Percentiles rank a stretch among this genome's conserved stretches.
Conservation (phyloP, 2,329 filamentous ascomycete genomes). For the Calcarisporium arbuscula region DNA sequence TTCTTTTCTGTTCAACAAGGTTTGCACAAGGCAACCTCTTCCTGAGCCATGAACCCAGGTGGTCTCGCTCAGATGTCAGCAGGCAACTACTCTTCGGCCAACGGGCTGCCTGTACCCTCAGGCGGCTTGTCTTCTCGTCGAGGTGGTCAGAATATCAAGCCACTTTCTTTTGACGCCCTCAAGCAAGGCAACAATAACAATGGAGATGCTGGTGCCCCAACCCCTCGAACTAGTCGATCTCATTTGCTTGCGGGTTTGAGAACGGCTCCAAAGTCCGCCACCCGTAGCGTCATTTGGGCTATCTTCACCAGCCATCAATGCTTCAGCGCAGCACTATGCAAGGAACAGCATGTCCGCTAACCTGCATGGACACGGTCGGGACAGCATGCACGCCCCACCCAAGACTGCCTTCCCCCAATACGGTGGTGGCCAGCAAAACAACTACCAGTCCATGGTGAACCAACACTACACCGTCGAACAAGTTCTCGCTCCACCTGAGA, state of each 20-base stretch:
- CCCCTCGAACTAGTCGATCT: slow-evolving; percentile 88
- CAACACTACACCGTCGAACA: slow-evolving; percentile 76
- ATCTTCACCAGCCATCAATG: slow-evolving; percentile 40
- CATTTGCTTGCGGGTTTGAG: slow-evolving; percentile 89
- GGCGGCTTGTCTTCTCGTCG: slow-evolving; percentile 79
- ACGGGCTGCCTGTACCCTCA: slow-evolving; percentile 67
- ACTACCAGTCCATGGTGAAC: slow-evolving; percentile 24
- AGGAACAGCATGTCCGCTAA: slow-evolving; percentile 39
- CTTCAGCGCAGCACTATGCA: slow-evolving; percentile 33
- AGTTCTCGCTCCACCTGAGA: slow-evolving; percentile 74
- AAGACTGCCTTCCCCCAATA: slow-evolving; percentile 53
- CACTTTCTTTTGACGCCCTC: slow-evolving; percentile 68
- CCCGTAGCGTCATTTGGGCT: slow-evolving; percentile 67
- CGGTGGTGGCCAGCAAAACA: slow-evolving; percentile 18
- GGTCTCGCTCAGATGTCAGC: slow-evolving; percentile 99
- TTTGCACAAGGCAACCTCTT: slow-evolving; percentile 10
- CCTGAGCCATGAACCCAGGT: slow-evolving; percentile 79
- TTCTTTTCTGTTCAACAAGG: slow-evolving; percentile 9
- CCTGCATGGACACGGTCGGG: slow-evolving; percentile 37
- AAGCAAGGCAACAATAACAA: slow-evolving; percentile 64
- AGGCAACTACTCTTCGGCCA: slow-evolving; percentile 66
- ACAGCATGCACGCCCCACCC: slow-evolving; percentile 41
- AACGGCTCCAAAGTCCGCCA: slow-evolving; percentile 83
- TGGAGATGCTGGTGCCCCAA: slow-evolving; percentile 63
- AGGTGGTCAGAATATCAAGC: slow-evolving; percentile 84